Evolutionary conservation across 257 asterid genomes (phyloP), one percentile per base, ranked within the genome.

Genomic region (Petunia axillaris): DNA sequence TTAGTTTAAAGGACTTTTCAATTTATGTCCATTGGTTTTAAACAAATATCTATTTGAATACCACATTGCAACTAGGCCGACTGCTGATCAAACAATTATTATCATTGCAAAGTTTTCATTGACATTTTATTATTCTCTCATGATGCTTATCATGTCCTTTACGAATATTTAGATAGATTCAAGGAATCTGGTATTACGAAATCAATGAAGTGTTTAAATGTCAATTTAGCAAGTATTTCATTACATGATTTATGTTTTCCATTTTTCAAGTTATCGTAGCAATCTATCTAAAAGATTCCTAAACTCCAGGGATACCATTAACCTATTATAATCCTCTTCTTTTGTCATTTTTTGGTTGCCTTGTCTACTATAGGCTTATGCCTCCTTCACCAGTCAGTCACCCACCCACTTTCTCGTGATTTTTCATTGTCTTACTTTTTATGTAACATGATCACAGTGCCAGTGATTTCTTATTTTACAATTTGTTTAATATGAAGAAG

Each of bases 401-500:
- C 25, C 25, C 43, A 11, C 43, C 60, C 0, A 10, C 55, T 67
- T 71, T 43, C 16, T 71, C 11, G 77, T 48, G 44, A 50, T 50
- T 10, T 25, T 71, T 41, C 77, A 50, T 50, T 50, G 35, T 35
- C 44, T 48, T 48, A 11, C 35, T 48, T 71, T 48, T 37, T 13
- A 77, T 41, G 81, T 64, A 38, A 50, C n/a, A 7, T 36, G 73
- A 78, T 11, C 4, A 43, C 40, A 48, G 0, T 63, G 38, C 25
- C 46, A 8, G 54, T 50, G 76, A 41, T 25, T 25, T 25, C 62
- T 50, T 40, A 75, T 85, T 70, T 60, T 53, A 14, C 68, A 40
- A 41, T 63, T 52, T 66, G 11, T 52, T 79, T 80, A 8, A 25
- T 57, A 4, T 87, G 86, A 78, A 25, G 25, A 25, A 95, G 98